phyloP scores from a whole-genome alignment of 2,329 filamentous ascomycete species.

The Pseudogymnoascus sp. region DNA sequence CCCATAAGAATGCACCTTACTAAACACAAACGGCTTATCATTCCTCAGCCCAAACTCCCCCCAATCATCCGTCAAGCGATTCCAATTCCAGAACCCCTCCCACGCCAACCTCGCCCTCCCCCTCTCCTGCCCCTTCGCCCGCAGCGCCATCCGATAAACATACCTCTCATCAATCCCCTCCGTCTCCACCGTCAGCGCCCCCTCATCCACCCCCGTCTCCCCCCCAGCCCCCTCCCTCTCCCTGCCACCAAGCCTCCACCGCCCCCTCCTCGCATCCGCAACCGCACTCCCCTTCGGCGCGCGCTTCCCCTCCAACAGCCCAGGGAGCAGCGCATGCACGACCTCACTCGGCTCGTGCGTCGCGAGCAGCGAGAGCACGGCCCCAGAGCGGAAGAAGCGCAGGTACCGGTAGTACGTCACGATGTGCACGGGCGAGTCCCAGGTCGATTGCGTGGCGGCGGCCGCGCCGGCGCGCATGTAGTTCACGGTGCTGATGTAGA shows the following conservation, averaged over 20 bases:
- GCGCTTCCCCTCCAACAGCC: conserved; percentile 42
- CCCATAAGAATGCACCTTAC: conserved; percentile 55
- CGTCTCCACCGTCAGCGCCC: conserved; percentile 54
- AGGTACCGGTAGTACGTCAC: conserved; percentile 98
- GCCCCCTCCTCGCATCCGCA: background rate
- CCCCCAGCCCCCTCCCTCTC: conserved; percentile 30
- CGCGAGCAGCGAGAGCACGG: conserved; percentile 69
- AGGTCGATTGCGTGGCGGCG: conserved; percentile 61
- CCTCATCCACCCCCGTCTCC: conserved; percentile 24
- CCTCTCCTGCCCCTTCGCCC: conserved; percentile 55
- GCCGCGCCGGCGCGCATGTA: conserved; percentile 78
- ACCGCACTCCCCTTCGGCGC: conserved; percentile 25
- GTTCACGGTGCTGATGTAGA: conserved; percentile 95
- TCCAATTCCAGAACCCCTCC: conserved; percentile 88
- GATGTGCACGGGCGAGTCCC: conserved; percentile 79
- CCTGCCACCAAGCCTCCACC: background rate
- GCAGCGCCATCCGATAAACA: conserved; percentile 73
- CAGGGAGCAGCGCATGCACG: conserved; percentile 71
- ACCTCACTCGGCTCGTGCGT: conserved; percentile 79
- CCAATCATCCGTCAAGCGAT: conserved; percentile 83
- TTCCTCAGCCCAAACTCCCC: conserved; percentile 63
- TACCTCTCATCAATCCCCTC: conserved; percentile 74
- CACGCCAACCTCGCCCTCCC: conserved; percentile 80
- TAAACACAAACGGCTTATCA: conserved; percentile 59
- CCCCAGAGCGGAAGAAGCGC: conserved; percentile 87